Evolutionary conservation across 2,329 filamentous ascomycete genomes (phyloP), one percentile per base, ranked within the genome.

Genomic region (Talaromyces amestolkiae): DNA sequence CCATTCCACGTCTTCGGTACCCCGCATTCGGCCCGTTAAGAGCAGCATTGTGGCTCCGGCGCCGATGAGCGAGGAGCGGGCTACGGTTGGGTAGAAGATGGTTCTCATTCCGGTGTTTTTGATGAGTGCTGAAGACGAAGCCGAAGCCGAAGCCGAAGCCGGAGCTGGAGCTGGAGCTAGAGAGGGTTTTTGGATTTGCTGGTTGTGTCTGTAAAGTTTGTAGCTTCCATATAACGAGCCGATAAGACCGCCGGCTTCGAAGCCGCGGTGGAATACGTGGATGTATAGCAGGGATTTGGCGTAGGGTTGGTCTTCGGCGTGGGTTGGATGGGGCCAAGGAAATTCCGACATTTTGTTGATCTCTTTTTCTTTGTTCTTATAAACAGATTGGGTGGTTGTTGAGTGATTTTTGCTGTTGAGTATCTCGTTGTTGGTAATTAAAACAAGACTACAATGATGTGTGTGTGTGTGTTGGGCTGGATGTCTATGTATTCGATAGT

Each of bases 241-340:
- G 70, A 87, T 65, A 59, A 86, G 73, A 49, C 85, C 76, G 67
- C 85, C 87, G 13, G 80, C 74, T 64, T 85, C 84, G 66, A 87
- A 76, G 66, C 80, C 83, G 45, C 87, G 84, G 56, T 83, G 83
- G 56, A 87, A 78, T 68, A 88, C 84, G 76, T 91, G 87, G 0
- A 82, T 79, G 65, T 81, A 81, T 67, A 90, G 85, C 70, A 90
- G 86, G 3, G 82, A 79, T 67, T 77, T 78, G 8, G 82, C 71
- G 66, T 82, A 77, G 37, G 83, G 82, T 69, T 90, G 88, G 73
- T 90, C 87, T 77, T 90, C 87, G 35, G 86, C 86, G 73, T 87
- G 87, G 60, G 80, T 68, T 4, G 85, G 65, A 71, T 86, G 85
- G 6, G 85, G 85, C 73, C 78, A 81, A n/a, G 33, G 4, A 66